phyloP scores from a whole-genome alignment of 768 basidiomycete species.

The Clitopilus hobsonii region DNA sequence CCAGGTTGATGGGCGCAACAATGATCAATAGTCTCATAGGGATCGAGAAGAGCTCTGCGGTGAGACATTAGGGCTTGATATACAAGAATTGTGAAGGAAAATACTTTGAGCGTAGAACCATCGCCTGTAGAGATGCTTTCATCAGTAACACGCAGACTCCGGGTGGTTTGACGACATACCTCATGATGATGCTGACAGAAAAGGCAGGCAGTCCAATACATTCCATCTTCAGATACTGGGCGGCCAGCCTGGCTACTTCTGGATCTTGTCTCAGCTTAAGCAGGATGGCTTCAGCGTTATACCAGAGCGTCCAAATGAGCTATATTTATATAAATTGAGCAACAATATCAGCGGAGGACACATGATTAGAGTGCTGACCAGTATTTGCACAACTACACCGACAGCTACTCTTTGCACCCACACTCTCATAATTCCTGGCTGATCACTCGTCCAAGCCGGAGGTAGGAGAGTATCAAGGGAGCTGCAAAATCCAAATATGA shows the following conservation, averaged over 20 bases:
- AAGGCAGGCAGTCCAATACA: conserved; percentile 72
- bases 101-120: conserved; percentile 86
- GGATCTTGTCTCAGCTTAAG: conserved; percentile 74
- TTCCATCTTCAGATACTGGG: conserved; percentile 68
- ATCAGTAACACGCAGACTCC: background rate
- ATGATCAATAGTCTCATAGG: conserved; percentile 80
- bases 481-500: conserved; percentile 76
- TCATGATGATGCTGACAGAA: conserved; percentile 43
- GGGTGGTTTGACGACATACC: background rate
- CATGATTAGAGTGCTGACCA: background rate
- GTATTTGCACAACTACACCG: conserved; percentile 54
- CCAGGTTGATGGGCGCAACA: conserved; percentile 80
- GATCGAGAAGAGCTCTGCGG: conserved; percentile 74
- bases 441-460: conserved; percentile 86
- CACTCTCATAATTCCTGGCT: conserved; percentile 82
- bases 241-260: conserved; percentile 74
- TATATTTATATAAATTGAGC: conserved; percentile 8
- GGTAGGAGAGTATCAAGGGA: conserved; percentile 92
- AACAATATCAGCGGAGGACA: conserved; percentile 24
- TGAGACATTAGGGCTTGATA: too few species aligned
- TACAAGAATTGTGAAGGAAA: too few species aligned
- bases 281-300: conserved; percentile 75
- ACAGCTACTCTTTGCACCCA: conserved; percentile 86
- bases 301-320: conserved; percentile 69
- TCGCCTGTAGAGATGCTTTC: conserved; percentile 26